Evolutionary conservation across 208 protist genomes (phyloP).

Genomic region (Trypanosomatidae sp.): DNA sequence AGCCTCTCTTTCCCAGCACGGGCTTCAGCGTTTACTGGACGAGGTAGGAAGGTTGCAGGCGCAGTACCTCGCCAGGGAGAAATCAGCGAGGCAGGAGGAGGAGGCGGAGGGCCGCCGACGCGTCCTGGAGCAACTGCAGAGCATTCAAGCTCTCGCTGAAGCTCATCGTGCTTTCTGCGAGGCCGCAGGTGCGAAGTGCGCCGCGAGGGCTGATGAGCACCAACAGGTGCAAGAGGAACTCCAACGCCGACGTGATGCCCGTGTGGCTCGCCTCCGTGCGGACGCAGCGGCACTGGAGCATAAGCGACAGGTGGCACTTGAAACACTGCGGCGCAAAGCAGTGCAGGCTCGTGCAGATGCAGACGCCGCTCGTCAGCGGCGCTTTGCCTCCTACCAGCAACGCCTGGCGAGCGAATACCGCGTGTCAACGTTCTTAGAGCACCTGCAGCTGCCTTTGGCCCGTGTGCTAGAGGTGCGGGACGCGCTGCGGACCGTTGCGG

Average conservation of each 20-base stretch:
- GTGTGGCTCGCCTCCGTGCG: constrained; percentile 10
- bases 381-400: constrained; percentile 33
- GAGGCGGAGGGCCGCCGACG: constrained; percentile 3
- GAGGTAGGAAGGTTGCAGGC: constrained; percentile 1
- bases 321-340: constrained; percentile 28
- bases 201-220: constrained; percentile 16
- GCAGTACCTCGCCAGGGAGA: neutral
- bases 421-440: constrained; percentile 61
- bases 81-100: neutral
- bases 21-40: constrained; percentile 14
- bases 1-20: neutral
- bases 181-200: constrained; percentile 1
- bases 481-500: constrained; percentile 33
- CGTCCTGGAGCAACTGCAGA: constrained; percentile 11
- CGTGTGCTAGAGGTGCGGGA: constrained; percentile 43
- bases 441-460: constrained; percentile 43
- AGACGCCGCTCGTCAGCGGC: constrained; percentile 25
- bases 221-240: constrained; percentile 28
- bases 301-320: constrained; percentile 31
- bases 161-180: constrained; percentile 11
- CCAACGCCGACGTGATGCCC: constrained; percentile 21
- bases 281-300: constrained; percentile 21
- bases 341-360: constrained; percentile 17
- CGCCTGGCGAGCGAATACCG: constrained; percentile 39
- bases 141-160: constrained; percentile 1